These are phyloP conservation scores for Cubamyces sp. DNA, from an alignment of 768 basidiomycete species.

Conservation along the genomic window DNA sequence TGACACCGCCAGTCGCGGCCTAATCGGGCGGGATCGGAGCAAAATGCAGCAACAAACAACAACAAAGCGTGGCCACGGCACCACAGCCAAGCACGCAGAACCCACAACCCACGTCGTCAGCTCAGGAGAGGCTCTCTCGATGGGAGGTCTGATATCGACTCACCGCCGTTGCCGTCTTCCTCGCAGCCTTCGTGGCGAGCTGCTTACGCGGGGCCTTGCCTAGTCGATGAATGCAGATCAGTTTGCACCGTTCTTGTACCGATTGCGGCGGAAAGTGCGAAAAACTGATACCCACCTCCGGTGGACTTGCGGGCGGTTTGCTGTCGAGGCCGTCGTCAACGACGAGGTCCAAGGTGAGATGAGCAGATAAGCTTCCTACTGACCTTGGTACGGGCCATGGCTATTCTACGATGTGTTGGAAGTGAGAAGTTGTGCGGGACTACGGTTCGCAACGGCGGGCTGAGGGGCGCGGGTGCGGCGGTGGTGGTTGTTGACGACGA, in stretches of 20 bases:
- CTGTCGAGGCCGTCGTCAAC: conserved; percentile 47
- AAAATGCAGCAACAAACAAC: conserved; percentile 25
- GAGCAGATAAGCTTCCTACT: conserved; percentile 19
- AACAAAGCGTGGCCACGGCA: conserved; percentile 22
- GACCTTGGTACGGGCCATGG: conserved; percentile 92
- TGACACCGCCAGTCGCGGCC: conserved; percentile 81
- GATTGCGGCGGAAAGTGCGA: conserved; percentile 22
- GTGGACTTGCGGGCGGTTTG: conserved; percentile 99
- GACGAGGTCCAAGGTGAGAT: conserved; percentile 36
- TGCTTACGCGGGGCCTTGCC: conserved; percentile 48
- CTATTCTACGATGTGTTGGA: conserved; percentile 27
- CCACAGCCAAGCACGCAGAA: conserved; percentile 19
- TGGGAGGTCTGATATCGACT: conserved; percentile 20
- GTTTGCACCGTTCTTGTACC: conserved; percentile 28
- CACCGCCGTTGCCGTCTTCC: conserved; percentile 43
- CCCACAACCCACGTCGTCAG: conserved; percentile 29
- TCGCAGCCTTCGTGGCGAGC: conserved; percentile 51
- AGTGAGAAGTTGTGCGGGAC: conserved; percentile 13
- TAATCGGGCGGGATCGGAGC: conserved; percentile 16
- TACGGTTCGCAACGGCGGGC: conserved; percentile 27
- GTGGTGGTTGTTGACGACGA: conserved; percentile 33
- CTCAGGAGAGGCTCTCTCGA: conserved; percentile 20
- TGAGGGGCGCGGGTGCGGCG: conserved; percentile 24
- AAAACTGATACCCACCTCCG: conserved; percentile 69
- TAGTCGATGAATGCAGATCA: conserved; percentile 31